Evolutionary conservation across 805 yeast species (phyloP), one percentile per base, ranked within the genome.

Genomic region (Tanozyma kutaoensis): DNA sequence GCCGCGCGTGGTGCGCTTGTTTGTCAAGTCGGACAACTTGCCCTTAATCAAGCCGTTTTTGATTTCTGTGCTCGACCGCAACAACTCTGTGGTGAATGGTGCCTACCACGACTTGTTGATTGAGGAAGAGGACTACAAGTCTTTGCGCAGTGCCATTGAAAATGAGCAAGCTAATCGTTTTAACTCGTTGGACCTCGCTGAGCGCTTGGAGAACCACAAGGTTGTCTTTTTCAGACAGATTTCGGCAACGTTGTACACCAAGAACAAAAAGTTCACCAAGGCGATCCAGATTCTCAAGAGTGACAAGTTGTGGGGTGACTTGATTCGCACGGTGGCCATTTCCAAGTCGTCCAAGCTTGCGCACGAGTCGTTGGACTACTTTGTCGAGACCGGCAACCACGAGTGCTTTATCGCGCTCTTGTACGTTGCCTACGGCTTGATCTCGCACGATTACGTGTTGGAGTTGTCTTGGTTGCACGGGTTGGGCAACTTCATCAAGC

Each of bases 31-130:
- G 25, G 97, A 91, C 55, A 88, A 91, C 60, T 68, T 91, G 54
- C 98, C 98, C 40, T 68, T 91, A 66, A 78, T 91, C 55, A 86
- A 88, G 60, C 91, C 96, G 40, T 91, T 91, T 64, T 69, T 91
- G 53, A 79, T 86, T 33, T 79, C 88, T 23, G 95, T 91, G 10
- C 72, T 86, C 55, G 79, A 74, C 27, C 86, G 84, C 66, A 91
- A 91, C 62, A 75, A 80, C 48, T 72, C 88, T 11, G 75, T 85
- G 34, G 96, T 91, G 24, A 91, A 91, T 58, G 75, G 77, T 44
- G 97, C 97, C 10, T 88, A 88, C 58, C 97, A 91, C 49, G 95
- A 86, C 45, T 58, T 91, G 45, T 69, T 91, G 58, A 84, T 91
- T 38, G 98, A 91, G 61, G 97, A 91, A 58, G 93, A 85, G 54